These are phyloP conservation scores for Schizochytrium sp. DNA, from an alignment of 108 stramenopile genomes.

Conservation along the genomic window DNA sequence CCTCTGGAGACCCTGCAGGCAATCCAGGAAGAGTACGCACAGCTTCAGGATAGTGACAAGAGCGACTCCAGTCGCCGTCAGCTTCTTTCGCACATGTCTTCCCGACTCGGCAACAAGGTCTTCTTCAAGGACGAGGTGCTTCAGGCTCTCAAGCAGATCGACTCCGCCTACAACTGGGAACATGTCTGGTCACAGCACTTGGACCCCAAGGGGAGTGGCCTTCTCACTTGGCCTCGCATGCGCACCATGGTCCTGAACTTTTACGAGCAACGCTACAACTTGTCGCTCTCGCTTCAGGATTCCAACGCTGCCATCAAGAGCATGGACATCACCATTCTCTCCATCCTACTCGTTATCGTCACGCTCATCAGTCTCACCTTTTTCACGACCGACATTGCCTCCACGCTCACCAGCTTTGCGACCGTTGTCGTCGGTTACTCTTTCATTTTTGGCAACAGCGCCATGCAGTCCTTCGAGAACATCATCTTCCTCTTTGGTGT, in stretches of 20 bases:
- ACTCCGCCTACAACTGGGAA: neutral
- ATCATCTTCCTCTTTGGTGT: constrained; percentile 14
- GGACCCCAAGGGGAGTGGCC: neutral
- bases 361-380: neutral
- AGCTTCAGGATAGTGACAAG: neutral
- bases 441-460: neutral
- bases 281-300: neutral
- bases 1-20: neutral
- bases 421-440: neutral
- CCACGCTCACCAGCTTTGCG: neutral
- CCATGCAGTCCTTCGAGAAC: neutral
- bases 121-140: neutral
- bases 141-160: neutral
- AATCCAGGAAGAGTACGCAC: neutral
- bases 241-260: neutral
- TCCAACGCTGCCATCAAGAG: neutral
- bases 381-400: neutral
- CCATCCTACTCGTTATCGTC: neutral
- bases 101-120: neutral
- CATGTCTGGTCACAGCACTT: neutral
- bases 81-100: neutral
- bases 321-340: neutral
- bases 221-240: neutral
- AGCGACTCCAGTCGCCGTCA: neutral
- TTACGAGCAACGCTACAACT: neutral